Evolutionary conservation across 352 stramenopile species (phyloP), one percentile per base, ranked within the genome.

Genomic region (Phytophthora tubulina): DNA sequence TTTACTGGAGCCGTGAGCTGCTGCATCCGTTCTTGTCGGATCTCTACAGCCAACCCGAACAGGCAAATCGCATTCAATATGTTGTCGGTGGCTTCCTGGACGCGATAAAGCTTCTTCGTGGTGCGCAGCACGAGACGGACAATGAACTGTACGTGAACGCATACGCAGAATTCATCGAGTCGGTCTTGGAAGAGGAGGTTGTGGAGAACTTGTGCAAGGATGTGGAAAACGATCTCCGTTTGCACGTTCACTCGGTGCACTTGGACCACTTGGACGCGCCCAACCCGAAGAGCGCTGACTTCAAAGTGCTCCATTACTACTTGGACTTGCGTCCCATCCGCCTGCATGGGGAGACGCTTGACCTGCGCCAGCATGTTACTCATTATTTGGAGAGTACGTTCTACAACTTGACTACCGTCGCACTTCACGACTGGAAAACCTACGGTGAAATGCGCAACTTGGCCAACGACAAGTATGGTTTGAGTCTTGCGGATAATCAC

Each of bases 381-480:
- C 85, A 96, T 65, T 98, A 98, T 66, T 78, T 99, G n/a, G 93
- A 98, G 63, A 95, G 83, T 61, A 97, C 87, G 42, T 98, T 99
- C 67, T 99, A 99, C 75, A 97, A 98, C 59, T 85, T 98, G 46
- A 98, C 95, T 31, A 97, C 92, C 4, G 80, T 99, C 3, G 92
- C 92, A 36, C 70, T 98, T n/a, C 94, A 99, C 68, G 96, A 99
- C 73, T 98, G 94, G 91, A 97, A 96, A 70, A 98, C 93, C 15
- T 99, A 96, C 58, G 87, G 89, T 6, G 94, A 98, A 54, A 99
- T 98, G 94, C 92, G 92, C 17, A 95, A 95, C 35, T 78, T 98
- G 9, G 95, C 95, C 21, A 93, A 96, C 58, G 91, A 98, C 77
- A 98, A 97, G 75, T 98, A 97, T 63, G 91, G 93, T 17, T 75